Evolutionary conservation across 2,329 filamentous ascomycete genomes (phyloP).

Genomic region (Emmonsia crescens): DNA sequence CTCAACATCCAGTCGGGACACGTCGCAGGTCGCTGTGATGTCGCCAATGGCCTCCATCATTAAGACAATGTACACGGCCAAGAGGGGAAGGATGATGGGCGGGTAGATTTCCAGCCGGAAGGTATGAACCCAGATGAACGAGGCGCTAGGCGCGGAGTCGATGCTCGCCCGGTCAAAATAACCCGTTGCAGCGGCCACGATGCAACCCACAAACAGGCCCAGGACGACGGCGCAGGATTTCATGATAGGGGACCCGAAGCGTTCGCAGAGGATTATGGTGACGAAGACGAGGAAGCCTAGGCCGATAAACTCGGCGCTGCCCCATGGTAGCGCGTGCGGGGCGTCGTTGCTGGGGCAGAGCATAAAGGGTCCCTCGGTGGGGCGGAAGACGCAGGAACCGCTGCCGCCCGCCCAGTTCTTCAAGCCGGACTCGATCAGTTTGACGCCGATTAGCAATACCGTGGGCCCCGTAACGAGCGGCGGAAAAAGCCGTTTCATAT

Average conservation of each 20-base stretch:
- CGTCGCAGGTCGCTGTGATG: conserved; percentile 58
- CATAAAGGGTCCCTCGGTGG: conserved; percentile 37
- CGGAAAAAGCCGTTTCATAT: conserved; percentile 54
- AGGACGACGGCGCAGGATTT: conserved; percentile 56
- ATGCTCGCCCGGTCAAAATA: conserved; percentile 54
- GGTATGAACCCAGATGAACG: conserved; percentile 61
- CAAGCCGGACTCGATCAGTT: conserved; percentile 52
- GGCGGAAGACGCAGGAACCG: conserved; percentile 35
- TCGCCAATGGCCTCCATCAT: conserved; percentile 59
- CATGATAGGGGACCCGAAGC: conserved; percentile 61
- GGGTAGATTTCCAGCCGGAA: conserved; percentile 57
- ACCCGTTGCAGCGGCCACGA: conserved; percentile 54
- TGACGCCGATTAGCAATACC: conserved; percentile 56
- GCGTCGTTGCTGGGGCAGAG: conserved; percentile 50
- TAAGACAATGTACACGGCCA: conserved; percentile 49
- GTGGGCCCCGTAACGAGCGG: conserved; percentile 59
- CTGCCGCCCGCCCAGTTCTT: conserved; percentile 58
- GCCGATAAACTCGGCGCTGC: conserved; percentile 53
- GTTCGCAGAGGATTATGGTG: conserved; percentile 56
- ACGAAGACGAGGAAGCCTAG: conserved; percentile 58
- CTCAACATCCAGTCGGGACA: conserved; percentile 53
- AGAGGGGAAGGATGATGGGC: conserved; percentile 53
- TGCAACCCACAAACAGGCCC: conserved; percentile 55
- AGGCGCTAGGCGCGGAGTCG: conserved; percentile 48
- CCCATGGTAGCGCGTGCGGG: conserved; percentile 52